phyloP scores from a whole-genome alignment of 2,329 filamentous ascomycete genomes.

The Colletotrichum salicis region DNA sequence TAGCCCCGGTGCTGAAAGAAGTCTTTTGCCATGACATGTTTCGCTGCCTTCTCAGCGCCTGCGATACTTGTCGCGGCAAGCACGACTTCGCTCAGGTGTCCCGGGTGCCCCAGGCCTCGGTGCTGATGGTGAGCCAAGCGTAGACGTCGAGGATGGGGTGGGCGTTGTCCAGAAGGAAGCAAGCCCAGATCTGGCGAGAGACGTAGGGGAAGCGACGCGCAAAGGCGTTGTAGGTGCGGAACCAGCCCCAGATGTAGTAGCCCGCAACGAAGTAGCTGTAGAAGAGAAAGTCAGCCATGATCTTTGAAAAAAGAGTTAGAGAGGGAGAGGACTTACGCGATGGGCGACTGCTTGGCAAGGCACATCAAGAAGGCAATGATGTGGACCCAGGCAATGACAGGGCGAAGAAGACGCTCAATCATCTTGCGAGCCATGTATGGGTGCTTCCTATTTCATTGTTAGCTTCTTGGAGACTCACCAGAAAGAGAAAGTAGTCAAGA shows the following conservation, averaged over 20 bases:
- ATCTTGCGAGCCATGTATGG: slow-evolving; percentile 36
- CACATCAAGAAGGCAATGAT: slow-evolving; percentile 16
- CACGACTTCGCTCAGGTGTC: background rate
- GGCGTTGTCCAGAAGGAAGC: slow-evolving; percentile 28
- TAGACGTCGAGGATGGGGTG: slow-evolving; percentile 29
- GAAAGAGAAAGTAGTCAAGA: no score
- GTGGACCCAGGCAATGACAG: slow-evolving; percentile 23
- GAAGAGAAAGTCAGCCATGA: background rate
- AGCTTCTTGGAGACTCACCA: background rate
- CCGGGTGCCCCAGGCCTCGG: slow-evolving; percentile 27
- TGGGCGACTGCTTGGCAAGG: background rate
- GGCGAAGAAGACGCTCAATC: slow-evolving; percentile 30
- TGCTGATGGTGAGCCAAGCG: slow-evolving; percentile 24
- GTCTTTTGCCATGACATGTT: background rate
- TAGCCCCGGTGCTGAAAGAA: background rate
- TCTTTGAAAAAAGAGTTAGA: no score
- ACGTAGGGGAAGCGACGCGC: slow-evolving; percentile 24
- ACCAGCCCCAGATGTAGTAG: slow-evolving; percentile 29
- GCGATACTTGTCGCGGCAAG: background rate
- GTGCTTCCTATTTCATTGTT: background rate
- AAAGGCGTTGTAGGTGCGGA: slow-evolving; percentile 14
- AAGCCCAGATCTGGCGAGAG: slow-evolving; percentile 16
- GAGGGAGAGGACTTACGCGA: slow-evolving; percentile 5
- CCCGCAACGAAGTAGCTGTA: slow-evolving; percentile 9
- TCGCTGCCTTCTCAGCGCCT: background rate